phyloP scores from a whole-genome alignment of 1,284 basidiomycete species.

The Schizophyllum amplum region DNA sequence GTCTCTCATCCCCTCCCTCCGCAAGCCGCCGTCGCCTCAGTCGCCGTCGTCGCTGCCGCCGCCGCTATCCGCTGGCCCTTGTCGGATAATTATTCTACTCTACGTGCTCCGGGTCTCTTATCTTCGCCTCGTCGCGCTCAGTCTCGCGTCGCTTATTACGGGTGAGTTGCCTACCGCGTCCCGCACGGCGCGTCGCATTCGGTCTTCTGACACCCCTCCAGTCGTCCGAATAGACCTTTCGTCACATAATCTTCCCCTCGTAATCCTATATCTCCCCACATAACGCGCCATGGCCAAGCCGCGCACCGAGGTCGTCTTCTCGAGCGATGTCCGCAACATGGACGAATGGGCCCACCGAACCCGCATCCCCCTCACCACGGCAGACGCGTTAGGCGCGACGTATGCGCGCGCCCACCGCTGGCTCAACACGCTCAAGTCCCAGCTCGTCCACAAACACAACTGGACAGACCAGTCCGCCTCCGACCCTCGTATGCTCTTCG shows the following conservation, averaged over 20 bases:
- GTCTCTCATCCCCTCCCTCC: background rate
- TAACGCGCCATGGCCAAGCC: conserved; percentile 17
- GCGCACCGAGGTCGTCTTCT: conserved; percentile 61
- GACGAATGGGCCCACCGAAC: conserved; percentile 73
- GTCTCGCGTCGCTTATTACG: background rate
- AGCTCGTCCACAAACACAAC: conserved; percentile 56
- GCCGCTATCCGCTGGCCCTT: background rate
- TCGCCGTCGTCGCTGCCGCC: background rate
- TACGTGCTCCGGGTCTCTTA: background rate
- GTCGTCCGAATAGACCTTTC: background rate
- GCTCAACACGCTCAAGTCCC: conserved; percentile 50
- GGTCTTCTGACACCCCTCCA: background rate
- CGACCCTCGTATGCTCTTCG: conserved; percentile 67
- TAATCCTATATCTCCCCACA: conserved; percentile 28
- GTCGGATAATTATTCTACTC: background rate
- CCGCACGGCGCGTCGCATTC: background rate
- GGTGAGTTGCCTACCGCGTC: background rate
- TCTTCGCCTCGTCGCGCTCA: background rate
- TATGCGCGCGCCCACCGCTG: conserved; percentile 73
- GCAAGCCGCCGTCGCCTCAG: background rate
- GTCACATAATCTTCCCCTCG: conserved; percentile 6
- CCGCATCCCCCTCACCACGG: conserved; percentile 69
- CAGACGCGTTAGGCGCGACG: conserved; percentile 67
- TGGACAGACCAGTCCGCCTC: conserved; percentile 55
- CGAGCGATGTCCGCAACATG: conserved; percentile 68